phyloP scores from a whole-genome alignment of 1,139 yeast genomes.

The Lodderomyces pseudojiufengensis region DNA sequence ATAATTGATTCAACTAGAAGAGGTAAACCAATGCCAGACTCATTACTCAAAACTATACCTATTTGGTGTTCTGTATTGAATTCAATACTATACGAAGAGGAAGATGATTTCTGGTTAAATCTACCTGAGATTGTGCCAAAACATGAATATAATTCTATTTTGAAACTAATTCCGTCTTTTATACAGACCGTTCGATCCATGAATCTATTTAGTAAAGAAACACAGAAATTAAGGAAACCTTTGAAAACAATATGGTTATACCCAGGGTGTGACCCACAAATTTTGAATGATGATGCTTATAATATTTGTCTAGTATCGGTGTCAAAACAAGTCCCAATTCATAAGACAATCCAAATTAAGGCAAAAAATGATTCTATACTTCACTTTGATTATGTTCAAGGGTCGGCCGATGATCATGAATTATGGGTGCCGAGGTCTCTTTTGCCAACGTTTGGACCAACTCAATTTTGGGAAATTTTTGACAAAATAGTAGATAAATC shows the following conservation, averaged over 20 bases:
- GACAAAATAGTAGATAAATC: constrained; percentile 24
- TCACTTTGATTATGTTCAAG: constrained; percentile 63
- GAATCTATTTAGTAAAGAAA: constrained; percentile 32
- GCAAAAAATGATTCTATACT: constrained; percentile 8
- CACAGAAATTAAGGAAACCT: constrained; percentile 36
- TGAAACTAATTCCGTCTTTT: constrained; percentile 45
- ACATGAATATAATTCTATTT: constrained; percentile 57
- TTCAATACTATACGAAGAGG: constrained; percentile 40
- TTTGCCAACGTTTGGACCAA: constrained; percentile 41
- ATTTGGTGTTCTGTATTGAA: constrained; percentile 88
- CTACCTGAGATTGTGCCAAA: constrained; percentile 56
- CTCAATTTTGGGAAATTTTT: constrained; percentile 49
- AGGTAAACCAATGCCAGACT: constrained; percentile 84
- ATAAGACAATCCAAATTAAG: constrained; percentile 7
- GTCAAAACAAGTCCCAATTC: constrained; percentile 42
- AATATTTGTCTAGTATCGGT: constrained; percentile 56
- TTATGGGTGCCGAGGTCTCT: constrained; percentile 60
- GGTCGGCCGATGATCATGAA: constrained; percentile 94
- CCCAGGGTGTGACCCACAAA: constrained; percentile 38
- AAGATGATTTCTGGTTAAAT: constrained; percentile 19
- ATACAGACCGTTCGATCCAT: constrained; percentile 40
- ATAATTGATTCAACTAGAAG: constrained; percentile 84
- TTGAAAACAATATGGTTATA: constrained; percentile 69
- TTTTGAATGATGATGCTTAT: constrained; percentile 8
- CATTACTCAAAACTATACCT: constrained; percentile 80